Conservation (phyloP, 2,329 filamentous ascomycete genomes). For the Fusarium sp. region DNA sequence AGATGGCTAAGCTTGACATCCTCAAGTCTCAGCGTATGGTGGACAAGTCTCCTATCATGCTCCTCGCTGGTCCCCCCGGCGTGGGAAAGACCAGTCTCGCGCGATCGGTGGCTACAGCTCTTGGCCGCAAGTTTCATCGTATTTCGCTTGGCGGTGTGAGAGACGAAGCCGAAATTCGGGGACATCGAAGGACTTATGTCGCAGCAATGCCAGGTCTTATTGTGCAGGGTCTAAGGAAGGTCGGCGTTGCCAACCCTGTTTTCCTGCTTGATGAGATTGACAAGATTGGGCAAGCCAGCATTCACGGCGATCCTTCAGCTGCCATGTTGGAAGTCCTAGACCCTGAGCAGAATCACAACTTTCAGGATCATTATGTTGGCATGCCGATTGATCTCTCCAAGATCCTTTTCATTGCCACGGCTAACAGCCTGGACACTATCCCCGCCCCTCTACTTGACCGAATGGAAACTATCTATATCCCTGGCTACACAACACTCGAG, state of each 20-base stretch:
- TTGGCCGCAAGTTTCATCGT: slow-evolving; percentile 95
- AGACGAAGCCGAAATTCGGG: slow-evolving; percentile 96
- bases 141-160: slow-evolving; percentile 96
- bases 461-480: slow-evolving; percentile 95
- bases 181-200: slow-evolving; percentile 94
- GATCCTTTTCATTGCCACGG: slow-evolving; percentile 96
- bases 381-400: slow-evolving; percentile 96
- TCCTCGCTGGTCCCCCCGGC: slow-evolving; percentile 92
- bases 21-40: slow-evolving; percentile 86
- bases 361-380: slow-evolving; percentile 95
- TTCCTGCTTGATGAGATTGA: slow-evolving; percentile 98
- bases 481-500: slow-evolving; percentile 96
- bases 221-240: slow-evolving; percentile 93
- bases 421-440: slow-evolving; percentile 94
- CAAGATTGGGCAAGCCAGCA: slow-evolving; percentile 90
- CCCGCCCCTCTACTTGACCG: slow-evolving; percentile 93
- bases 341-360: slow-evolving; percentile 95
- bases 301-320: slow-evolving; percentile 94
- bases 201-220: slow-evolving; percentile 98
- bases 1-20: slow-evolving; percentile 75
- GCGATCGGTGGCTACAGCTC: slow-evolving; percentile 89
- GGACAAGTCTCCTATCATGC: slow-evolving; percentile 95
- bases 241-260: slow-evolving; percentile 94
- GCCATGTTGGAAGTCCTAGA: slow-evolving; percentile 98
- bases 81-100: slow-evolving; percentile 97